Base-by-base conservation (phyloP, 1,139 yeast genomes). In the Hemisphaericaspora subhashii region DNA sequence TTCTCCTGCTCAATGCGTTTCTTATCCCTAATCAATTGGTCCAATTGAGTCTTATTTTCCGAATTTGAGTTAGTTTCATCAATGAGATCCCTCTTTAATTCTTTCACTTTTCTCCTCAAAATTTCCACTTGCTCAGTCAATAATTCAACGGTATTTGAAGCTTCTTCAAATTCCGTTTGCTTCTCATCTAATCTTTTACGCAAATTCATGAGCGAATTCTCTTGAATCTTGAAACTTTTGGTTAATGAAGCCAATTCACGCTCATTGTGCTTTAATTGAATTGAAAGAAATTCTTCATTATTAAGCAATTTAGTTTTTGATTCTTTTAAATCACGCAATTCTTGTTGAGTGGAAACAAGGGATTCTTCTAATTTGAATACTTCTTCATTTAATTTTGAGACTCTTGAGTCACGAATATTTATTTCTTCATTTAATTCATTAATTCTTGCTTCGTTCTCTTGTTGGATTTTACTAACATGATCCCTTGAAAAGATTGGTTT, bases 401-500 rank as follows among this genome's bases (percentile, higher is more conserved):
- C 49, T 33, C 24, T 35, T 4, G 35, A 18, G 38, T 54, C 57
- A 28, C 53, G 47, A 23, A 45, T 46, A 31, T 54, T 52, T 28
- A 47, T 34, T 28, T 45, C 43, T 3, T 35, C 22, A 20, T 38
- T 15, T 21, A 45, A 44, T 11, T 37, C 39, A 14, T 25, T 10
- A 3, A 24, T 31, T 31, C 34, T 38, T 3, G 47, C 39, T 6
- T 52, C 45, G 37, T 63, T 60, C 8, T 57, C 57, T 7, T 45
- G 40, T 41, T 64, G 66, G 37, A 68, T 53, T 35, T 57, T 55
- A 30, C 56, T 52, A n/a, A 68, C 51, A 36, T 66, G 64, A 16
- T 57, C 54, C 16, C 59, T 46, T 1, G 73, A 61, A 37, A 65
- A 68, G 2, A 64, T 57, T 1, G 72, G 72, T 36, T 63, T 66